These are phyloP conservation scores for Russula sp. DNA, from an alignment of 768 basidiomycete species.

Conservation along the genomic window DNA sequence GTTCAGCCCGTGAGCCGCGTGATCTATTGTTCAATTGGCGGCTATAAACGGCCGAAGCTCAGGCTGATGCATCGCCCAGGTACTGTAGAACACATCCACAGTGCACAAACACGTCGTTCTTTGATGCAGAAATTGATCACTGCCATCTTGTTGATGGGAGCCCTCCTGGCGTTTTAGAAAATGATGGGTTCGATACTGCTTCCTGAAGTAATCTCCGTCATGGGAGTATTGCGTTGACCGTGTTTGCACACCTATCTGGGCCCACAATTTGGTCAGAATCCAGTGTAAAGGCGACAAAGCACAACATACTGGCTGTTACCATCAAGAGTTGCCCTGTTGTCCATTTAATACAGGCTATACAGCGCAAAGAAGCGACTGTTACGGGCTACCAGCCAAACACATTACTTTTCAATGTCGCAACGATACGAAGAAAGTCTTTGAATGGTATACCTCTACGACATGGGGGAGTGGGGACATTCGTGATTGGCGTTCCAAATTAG, in stretches of 20 bases:
- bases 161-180: not conserved
- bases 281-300: no score
- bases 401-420: not conserved
- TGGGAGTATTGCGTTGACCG: not conserved
- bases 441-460: not conserved
- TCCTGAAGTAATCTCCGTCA: not conserved
- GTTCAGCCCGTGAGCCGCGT: no score
- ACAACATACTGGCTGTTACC: not conserved
- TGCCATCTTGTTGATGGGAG: not conserved
- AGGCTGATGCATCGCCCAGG: no score
- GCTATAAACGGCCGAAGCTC: no score
- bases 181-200: not conserved
- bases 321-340: not conserved
- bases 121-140: not conserved
- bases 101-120: not conserved
- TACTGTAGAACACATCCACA: no score
- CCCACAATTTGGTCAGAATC: not conserved
- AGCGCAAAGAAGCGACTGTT: not conserved
- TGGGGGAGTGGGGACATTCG: not conserved
- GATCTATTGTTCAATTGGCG: no score
- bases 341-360: no score
- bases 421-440: not conserved
- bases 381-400: not conserved
- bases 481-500: not conserved
- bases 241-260: not conserved